Evolutionary conservation across 208 protist genomes (phyloP).

Genomic region (Vickermania spadyakhi): DNA sequence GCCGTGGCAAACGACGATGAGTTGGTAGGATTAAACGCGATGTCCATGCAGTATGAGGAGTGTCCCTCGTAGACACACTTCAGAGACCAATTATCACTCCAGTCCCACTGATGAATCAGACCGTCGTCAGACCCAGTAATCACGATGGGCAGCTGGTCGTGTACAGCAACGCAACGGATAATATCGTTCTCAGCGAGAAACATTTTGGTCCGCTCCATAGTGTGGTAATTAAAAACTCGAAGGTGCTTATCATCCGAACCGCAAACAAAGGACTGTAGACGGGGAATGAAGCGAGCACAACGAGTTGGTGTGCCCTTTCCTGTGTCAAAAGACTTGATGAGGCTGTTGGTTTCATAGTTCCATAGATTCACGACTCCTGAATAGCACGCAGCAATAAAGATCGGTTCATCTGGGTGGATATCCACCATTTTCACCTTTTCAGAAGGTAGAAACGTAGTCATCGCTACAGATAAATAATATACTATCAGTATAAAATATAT

Average conservation of each 20-base stretch:
- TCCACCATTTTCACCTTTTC: slow-evolving; percentile 99
- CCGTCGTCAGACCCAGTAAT: slow-evolving; percentile 97
- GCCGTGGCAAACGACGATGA: slow-evolving; percentile 96
- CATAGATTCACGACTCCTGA: slow-evolving; percentile 94
- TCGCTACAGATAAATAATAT: background rate
- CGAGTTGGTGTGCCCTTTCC: slow-evolving; percentile 88
- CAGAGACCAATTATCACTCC: slow-evolving; percentile 94
- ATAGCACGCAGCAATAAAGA: slow-evolving; percentile 93
- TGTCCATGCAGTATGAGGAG: slow-evolving; percentile 97
- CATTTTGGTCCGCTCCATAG: slow-evolving; percentile 95
- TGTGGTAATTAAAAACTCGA: slow-evolving; percentile 99
- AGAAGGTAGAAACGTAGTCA: background rate
- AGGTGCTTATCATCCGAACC: slow-evolving; percentile 94
- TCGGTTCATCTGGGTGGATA: slow-evolving; percentile 97
- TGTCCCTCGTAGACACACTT: slow-evolving; percentile 96
- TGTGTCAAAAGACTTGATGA: slow-evolving; percentile 97
- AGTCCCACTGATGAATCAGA: slow-evolving; percentile 98
- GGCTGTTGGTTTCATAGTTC: slow-evolving; percentile 95
- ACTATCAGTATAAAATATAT: background rate
- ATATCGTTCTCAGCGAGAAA: slow-evolving; percentile 97
- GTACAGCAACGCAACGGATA: slow-evolving; percentile 95
- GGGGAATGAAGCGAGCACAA: slow-evolving; percentile 93
- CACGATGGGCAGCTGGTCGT: slow-evolving; percentile 95
- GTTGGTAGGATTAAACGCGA: slow-evolving; percentile 98
- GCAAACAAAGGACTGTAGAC: slow-evolving; percentile 95